Evolutionary conservation across 1,284 basidiomycete species (phyloP).

Genomic region (Ustilago bromivora): DNA sequence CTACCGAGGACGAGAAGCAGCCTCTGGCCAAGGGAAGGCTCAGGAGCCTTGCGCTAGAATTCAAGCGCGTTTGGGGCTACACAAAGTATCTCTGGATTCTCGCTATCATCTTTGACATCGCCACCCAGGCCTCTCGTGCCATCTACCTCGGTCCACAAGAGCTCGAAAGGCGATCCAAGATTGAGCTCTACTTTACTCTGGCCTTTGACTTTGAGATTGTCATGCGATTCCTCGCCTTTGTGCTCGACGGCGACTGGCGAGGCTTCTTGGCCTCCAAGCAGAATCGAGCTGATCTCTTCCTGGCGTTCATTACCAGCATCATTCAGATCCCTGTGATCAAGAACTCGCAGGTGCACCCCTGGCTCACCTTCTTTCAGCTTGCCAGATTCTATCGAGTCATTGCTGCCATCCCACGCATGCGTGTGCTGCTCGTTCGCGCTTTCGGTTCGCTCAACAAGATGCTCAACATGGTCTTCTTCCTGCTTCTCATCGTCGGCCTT

Average conservation of each 20-base stretch:
- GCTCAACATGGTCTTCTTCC: conserved; percentile 91
- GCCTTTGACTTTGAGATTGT: conserved; percentile 90
- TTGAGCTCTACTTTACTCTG: conserved; percentile 84
- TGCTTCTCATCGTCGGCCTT: conserved; percentile 88
- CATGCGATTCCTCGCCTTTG: conserved; percentile 76
- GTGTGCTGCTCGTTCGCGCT: conserved; percentile 73
- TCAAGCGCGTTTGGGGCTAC: conserved; percentile 62
- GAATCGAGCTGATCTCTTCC: conserved; percentile 83
- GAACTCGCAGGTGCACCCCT: conserved; percentile 79
- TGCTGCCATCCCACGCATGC: conserved; percentile 85
- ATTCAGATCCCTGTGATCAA: conserved; percentile 86
- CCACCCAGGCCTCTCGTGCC: conserved; percentile 81
- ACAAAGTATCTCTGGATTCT: conserved; percentile 73
- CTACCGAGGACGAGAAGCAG: conserved; percentile 23
- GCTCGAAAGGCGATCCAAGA: conserved; percentile 70
- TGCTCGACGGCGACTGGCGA: conserved; percentile 84
- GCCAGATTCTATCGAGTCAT: conserved; percentile 94
- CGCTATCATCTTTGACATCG: conserved; percentile 75
- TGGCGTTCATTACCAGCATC: conserved; percentile 83
- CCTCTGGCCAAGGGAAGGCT: conserved; percentile 24
- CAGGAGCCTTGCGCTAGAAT: conserved; percentile 56
- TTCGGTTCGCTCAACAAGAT: conserved; percentile 94
- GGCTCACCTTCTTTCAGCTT: conserved; percentile 92
- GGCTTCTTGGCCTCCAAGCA: conserved; percentile 77
- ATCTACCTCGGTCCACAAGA: conserved; percentile 68